phyloP scores from a whole-genome alignment of 164 flowering plant species.

The Dillenia suffruticosa region DNA sequence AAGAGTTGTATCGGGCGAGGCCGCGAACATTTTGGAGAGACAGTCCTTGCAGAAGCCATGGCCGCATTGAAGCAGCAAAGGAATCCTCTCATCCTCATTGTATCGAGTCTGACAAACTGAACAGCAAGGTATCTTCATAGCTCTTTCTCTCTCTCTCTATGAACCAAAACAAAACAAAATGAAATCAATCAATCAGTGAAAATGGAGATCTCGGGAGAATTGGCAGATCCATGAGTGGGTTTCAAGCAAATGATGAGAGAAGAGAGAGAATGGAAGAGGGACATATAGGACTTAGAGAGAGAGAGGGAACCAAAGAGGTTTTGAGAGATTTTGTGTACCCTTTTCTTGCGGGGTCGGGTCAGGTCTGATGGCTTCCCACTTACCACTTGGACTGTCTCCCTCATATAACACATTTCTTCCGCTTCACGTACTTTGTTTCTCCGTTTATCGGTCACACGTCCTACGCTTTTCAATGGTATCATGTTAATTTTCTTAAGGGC shows the following conservation, averaged over 20 bases:
- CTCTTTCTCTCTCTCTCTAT: neutral
- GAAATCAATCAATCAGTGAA: neutral
- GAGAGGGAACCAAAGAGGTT: no score
- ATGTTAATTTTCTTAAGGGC: no score
- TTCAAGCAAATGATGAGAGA: neutral
- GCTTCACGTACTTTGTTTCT: no score
- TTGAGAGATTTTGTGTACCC: no score
- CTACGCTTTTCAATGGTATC: no score
- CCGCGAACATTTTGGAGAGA: conserved; percentile 67
- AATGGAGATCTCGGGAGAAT: conserved; percentile 5
- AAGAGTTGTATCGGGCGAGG: conserved; percentile 60
- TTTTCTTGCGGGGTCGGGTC: no score
- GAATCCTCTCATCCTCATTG: conserved; percentile 84
- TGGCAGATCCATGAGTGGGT: conserved; percentile 14
- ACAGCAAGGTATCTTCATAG: conserved; percentile 83
- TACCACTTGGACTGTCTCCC: no score
- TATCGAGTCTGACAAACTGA: conserved; percentile 86
- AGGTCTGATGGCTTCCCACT: no score
- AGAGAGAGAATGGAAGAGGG: neutral
- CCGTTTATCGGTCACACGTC: no score
- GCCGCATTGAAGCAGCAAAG: conserved; percentile 94
- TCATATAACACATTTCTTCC: no score
- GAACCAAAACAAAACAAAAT: neutral
- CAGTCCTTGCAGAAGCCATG: conserved; percentile 97
- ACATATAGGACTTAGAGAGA: no score